Evolutionary conservation across 805 yeast species (phyloP), one percentile per base, ranked within the genome.

Genomic region (Yamadazyma tumulicola): DNA sequence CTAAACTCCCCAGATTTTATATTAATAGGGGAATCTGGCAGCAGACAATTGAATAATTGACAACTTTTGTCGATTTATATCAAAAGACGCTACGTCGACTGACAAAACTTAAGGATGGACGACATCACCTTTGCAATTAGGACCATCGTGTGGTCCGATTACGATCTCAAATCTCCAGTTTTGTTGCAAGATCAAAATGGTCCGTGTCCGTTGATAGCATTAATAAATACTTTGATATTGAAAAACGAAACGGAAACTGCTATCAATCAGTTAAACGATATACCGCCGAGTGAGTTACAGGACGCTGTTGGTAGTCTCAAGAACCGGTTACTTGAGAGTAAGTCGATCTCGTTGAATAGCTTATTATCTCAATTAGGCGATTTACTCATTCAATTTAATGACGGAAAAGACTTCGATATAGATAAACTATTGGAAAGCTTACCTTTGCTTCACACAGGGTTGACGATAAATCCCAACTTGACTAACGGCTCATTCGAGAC

Each of bases 191-290:
- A 85, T 42, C 67, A 61, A 31, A 86, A 87, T 50, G 96, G 96
- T 0, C 95, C 96, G 0, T 88, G 96, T 52, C 94, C 95, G 2
- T 57, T 89, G 24, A 71, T 89, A 10, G 89, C 96, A 0, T 59
- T 89, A 26, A 70, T 77, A 31, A 89, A 89, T 52, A 74, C 86
- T 0, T 54, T 89, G 11, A 53, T 86, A 5, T 55, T 88, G 13
- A 61, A 77, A 3, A 47, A 55, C 31, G 77, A 72, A 37, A 37
- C 59, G 8, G 45, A 31, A 20, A 21, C 17, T 11, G 30, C 37
- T 17, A 26, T 31, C 17, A 23, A 34, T 40, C 29, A 25, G 43
- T 23, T 38, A n/a, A 23, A 31, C 11, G 42, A 32, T 15, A 13
- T 19, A n/a, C 31, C 33, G 12, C 26, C 25, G 16, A 14, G 34